Evolutionary conservation across 164 flowering plant genomes (phyloP).

Genomic region (Litsea cubeba): DNA sequence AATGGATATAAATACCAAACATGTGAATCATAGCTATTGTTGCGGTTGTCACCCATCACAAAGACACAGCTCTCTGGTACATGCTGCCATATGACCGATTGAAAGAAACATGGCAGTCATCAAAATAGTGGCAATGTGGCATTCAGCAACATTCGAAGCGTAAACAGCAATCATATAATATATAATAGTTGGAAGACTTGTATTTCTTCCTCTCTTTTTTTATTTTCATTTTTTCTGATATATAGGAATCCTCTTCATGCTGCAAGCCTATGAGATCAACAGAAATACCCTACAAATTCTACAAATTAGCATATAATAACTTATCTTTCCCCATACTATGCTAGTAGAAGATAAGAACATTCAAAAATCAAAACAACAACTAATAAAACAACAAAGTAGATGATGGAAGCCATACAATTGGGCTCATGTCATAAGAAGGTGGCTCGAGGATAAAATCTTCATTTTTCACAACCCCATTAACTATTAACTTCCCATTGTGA

Average conservation of each 20-base stretch:
- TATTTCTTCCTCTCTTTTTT: too few species aligned
- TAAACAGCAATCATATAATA: too few species aligned
- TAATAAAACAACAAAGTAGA: neutral
- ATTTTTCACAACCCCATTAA: conserved; percentile 70
- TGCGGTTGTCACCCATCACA: conserved; percentile 99
- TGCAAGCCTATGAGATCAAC: neutral
- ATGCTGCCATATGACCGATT: conserved; percentile 30
- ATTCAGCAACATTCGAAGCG: neutral
- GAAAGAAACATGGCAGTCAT: neutral
- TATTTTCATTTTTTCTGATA: too few species aligned
- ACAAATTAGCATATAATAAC: too few species aligned
- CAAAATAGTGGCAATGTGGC: neutral
- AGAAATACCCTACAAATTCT: neutral
- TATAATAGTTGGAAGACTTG: too few species aligned
- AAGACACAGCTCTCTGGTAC: conserved; percentile 87
- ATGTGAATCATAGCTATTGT: conserved; percentile 98
- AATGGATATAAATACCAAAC: conserved; percentile 53
- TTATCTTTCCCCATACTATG: too few species aligned
- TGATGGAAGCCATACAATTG: conserved; percentile 37
- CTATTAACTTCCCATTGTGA: conserved; percentile 73
- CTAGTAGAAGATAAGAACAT: too few species aligned
- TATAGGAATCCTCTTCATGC: neutral
- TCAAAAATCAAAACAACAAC: neutral
- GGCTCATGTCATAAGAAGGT: conserved; percentile 81
- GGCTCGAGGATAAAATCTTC: conserved; percentile 74